phyloP scores from a whole-genome alignment of 441 rosid genomes.

The Corymbia calophylla region DNA sequence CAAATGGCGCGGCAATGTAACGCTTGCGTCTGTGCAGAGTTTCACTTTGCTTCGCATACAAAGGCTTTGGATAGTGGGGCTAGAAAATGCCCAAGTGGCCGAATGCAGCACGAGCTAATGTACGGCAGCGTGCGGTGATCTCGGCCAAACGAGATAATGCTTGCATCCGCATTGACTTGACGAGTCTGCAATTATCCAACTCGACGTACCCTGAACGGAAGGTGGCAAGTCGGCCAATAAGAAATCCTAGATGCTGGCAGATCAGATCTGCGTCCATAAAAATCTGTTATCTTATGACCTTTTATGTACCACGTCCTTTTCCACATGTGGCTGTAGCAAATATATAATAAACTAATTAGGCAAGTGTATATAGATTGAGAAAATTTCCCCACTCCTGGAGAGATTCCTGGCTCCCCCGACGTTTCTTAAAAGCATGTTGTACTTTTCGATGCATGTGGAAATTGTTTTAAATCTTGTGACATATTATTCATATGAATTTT shows the following conservation, averaged over 20 bases:
- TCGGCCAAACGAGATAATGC: background rate
- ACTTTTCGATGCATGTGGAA: background rate
- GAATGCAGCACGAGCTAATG: background rate
- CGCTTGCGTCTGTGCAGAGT: background rate
- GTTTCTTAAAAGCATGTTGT: background rate
- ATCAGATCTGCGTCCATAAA: background rate
- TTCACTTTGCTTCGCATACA: background rate
- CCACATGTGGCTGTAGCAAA: background rate
- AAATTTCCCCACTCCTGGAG: background rate
- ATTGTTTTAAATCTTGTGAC: background rate
- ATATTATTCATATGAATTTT: background rate
- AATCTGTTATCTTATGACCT: background rate
- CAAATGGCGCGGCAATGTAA: background rate
- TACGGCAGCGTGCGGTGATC: background rate
- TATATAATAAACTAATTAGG: background rate
- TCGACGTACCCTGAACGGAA: background rate
- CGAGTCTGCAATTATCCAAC: background rate
- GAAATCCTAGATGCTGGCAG: background rate
- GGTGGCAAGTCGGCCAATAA: background rate
- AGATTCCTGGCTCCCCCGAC: background rate
- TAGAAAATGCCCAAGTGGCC: background rate
- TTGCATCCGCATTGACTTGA: background rate
- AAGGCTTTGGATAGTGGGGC: background rate
- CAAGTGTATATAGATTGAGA: background rate
- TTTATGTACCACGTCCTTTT: background rate